Percentiles rank a stretch among this genome's conserved stretches.
These are phyloP conservation scores for Mycogone perniciosa DNA, from an alignment of 2,329 filamentous ascomycete genomes.

Conservation along the genomic window DNA sequence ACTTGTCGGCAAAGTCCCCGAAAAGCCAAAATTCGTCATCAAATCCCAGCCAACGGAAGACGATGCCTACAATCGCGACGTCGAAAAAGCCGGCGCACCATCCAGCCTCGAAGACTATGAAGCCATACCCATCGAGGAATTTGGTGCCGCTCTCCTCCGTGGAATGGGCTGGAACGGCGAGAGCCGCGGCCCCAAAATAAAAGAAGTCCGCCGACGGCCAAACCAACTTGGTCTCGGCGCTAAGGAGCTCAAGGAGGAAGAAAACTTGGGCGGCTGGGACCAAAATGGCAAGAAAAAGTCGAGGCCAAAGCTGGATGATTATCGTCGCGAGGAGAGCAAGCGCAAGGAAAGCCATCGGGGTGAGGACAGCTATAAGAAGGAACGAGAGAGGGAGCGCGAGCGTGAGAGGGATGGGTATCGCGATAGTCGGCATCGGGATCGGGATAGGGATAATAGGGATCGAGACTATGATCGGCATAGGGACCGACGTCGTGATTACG, in stretches of 20 bases:
- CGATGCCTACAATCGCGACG: conserved; percentile 64
- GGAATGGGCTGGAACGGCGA: conserved; percentile 93
- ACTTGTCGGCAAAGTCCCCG: conserved; percentile 51
- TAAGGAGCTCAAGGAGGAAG: conserved; percentile 65
- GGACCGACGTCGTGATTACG: conserved; percentile 10
- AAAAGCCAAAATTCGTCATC: conserved; percentile 45
- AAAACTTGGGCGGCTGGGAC: conserved; percentile 77
- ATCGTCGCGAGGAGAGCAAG: conserved; percentile 38
- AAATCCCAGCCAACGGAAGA: conserved; percentile 44
- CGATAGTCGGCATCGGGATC: conserved; percentile 23
- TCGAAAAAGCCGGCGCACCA: conserved; percentile 64
- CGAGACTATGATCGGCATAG: conserved; percentile 8
- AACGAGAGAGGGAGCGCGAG: conserved; percentile 38
- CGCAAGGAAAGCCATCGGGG: conserved; percentile 37
- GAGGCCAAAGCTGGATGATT: conserved; percentile 44
- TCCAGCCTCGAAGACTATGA: conserved; percentile 80
- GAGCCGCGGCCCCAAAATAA: conserved; percentile 44
- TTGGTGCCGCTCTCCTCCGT: conserved; percentile 80
- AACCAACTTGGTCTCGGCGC: conserved; percentile 84
- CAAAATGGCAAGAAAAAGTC: conserved; percentile 54
- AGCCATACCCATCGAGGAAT: conserved; percentile 86
- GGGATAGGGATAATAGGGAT: conserved; percentile 28
- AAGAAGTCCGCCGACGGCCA: conserved; percentile 64
- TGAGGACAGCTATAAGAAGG: conserved; percentile 43
- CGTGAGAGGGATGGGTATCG: conserved; percentile 32